Base-by-base conservation (phyloP, 805 yeast genomes). In the Saccharomyces mikatae region DNA sequence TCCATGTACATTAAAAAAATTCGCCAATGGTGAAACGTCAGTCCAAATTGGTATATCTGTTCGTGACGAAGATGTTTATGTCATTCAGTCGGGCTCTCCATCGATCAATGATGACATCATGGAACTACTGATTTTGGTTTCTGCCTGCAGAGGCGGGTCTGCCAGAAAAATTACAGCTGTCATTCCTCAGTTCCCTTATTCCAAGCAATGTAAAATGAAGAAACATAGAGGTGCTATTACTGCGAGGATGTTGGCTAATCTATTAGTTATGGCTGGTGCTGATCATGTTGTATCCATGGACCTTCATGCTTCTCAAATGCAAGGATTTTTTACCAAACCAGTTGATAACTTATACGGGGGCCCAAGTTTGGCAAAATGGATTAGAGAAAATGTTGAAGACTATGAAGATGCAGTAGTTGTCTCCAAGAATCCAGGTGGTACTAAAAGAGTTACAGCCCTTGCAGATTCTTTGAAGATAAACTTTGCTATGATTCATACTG, bases 231-330 rank as follows among this genome's bases (percentile, higher is more conserved):
- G 99, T 53, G 98, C 99, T 46, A 94, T 94, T 65, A 92, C 99
- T 3, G 99, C 99, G 14, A 82, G 98, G 69, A 88, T 94, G 98
- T 79, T 94, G 68, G 98, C 99, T 57, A 94, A 94, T 64, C 75
- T 94, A 66, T 76, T 94, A 59, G 83, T 90, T 55, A 95, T 94
- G 95, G 98, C 99, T 3, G 99, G 99, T 62, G 99, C 98, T 27
- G 98, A 94, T 72, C 99, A 94, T 72, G 95, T 94, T 55, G 92
- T 94, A 44, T 89, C 97, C 2, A 91, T 94, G 97, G 99, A 94
- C 68, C 76, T 94, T 61, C 84, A 82, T 62, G 99, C 99, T 28
- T 84, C 96, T 36, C 99, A 94, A 74, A 94, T 94, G 99, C 99
- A 94, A 76, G 99, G 99, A 13, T 94, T 94, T 69, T 94, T 94